Evolutionary conservation across 495 filamentous ascomycete species (phyloP).

Genomic region (Penicillium verhagenii): DNA sequence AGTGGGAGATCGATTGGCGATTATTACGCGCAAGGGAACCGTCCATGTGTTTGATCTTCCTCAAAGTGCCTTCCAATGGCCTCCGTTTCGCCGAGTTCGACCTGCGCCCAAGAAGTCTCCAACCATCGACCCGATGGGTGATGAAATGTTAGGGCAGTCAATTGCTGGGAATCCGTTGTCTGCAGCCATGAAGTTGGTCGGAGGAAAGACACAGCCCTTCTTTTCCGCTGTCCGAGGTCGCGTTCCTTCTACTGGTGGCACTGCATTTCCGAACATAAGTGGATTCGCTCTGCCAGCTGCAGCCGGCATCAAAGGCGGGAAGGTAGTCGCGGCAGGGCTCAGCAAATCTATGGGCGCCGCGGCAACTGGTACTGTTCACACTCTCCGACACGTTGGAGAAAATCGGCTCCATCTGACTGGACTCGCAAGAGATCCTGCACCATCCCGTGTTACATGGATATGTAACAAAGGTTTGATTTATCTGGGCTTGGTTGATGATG

Average conservation of each 20-base stretch:
- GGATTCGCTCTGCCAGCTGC: conserved; percentile 60
- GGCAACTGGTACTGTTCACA: conserved; percentile 73
- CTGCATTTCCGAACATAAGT: conserved; percentile 44
- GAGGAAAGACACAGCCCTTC: conserved; percentile 57
- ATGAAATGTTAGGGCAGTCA: conserved; percentile 49
- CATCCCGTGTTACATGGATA: conserved; percentile 44
- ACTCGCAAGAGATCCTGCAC: conserved; percentile 43
- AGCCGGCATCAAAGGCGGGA: conserved; percentile 68
- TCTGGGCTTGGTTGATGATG: conserved; percentile 39
- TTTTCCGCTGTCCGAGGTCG: conserved; percentile 55
- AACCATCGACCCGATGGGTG: conserved; percentile 27
- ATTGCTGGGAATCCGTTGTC: conserved; percentile 60
- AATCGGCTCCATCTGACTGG: conserved; percentile 75
- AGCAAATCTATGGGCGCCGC: conserved; percentile 81
- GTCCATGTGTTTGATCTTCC: conserved; percentile 88
- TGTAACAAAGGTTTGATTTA: conserved; percentile 34
- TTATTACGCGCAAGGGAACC: conserved; percentile 90
- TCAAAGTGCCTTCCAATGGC: conserved; percentile 82
- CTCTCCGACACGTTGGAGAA: conserved; percentile 78
- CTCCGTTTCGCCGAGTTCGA: conserved; percentile 68
- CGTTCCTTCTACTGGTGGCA: conserved; percentile 43
- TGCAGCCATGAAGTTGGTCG: conserved; percentile 59
- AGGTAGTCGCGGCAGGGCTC: conserved; percentile 77
- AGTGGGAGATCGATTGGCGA: conserved; percentile 73
- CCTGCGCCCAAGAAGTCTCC: conserved; percentile 40